Evolutionary conservation across 805 yeast species (phyloP).

Genomic region (Starmerella sirachaensis): DNA sequence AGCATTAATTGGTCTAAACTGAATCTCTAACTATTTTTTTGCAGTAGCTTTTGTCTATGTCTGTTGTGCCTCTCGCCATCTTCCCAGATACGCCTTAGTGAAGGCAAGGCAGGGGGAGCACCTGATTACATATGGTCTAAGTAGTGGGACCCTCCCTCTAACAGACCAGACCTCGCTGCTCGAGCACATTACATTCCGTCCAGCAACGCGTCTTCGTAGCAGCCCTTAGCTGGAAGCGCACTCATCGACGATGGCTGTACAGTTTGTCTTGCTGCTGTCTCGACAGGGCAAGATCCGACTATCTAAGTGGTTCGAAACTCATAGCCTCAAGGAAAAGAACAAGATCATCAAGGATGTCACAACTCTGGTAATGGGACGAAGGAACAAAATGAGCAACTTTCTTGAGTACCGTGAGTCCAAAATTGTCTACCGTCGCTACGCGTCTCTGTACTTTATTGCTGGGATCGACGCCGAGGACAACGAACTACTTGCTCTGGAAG

Average conservation of each 20-base stretch:
- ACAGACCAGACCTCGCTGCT: too few species aligned
- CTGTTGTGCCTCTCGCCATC: too few species aligned
- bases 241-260: conserved; percentile 47
- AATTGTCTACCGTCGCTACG: conserved; percentile 83
- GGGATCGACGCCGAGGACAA: conserved; percentile 78
- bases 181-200: too few species aligned
- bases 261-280: conserved; percentile 69
- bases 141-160: too few species aligned
- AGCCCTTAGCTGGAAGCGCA: too few species aligned
- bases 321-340: conserved; percentile 73
- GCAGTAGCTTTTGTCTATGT: too few species aligned
- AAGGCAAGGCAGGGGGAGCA: too few species aligned
- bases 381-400: conserved; percentile 92
- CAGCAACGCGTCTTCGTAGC: too few species aligned
- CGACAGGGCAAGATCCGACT: conserved; percentile 92
- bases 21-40: too few species aligned
- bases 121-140: too few species aligned
- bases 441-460: conserved; percentile 79
- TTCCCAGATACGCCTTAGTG: too few species aligned
- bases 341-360: conserved; percentile 77
- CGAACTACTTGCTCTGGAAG: conserved; percentile 73
- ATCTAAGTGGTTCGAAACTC: conserved; percentile 83
- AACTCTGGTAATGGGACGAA: conserved; percentile 69
- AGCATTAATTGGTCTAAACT: not conserved
- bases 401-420: conserved; percentile 75